A percentile compares a stretch with the other conserved stretches of the same genome.
phyloP scores from a whole-genome alignment of 352 stramenopile species.

The Phytophthora aleatoria region DNA sequence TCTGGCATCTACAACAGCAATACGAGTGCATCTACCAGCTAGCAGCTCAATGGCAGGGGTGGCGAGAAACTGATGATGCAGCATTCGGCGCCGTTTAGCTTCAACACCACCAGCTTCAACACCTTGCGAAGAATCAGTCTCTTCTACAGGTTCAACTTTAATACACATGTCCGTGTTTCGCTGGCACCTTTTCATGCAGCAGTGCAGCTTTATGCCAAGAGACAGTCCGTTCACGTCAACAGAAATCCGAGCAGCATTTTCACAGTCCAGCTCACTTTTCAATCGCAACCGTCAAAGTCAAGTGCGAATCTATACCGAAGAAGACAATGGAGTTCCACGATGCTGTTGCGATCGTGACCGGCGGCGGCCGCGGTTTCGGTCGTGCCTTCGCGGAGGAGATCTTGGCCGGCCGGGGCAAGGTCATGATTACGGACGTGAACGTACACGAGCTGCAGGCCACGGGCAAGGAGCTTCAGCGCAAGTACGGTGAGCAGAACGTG shows the following conservation, averaged over 20 bases:
- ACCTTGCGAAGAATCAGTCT: background rate
- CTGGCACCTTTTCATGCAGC: background rate
- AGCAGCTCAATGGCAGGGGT: background rate
- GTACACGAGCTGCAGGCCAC: conserved; percentile 58
- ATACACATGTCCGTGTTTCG: background rate
- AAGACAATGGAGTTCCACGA: conserved; percentile 64
- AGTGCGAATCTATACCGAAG: background rate
- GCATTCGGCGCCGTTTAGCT: conserved; percentile 13
- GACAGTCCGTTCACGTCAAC: conserved; percentile 31
- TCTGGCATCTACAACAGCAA: background rate
- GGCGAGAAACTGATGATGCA: conserved; percentile 27
- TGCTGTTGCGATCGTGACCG: conserved; percentile 72
- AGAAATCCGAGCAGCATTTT: conserved; percentile 9
- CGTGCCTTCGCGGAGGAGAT: conserved; percentile 67
- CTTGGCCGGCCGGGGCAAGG: conserved; percentile 52
- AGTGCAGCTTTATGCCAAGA: conserved; percentile 6
- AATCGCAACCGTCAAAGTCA: conserved; percentile 17
- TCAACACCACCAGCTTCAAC: conserved; percentile 25
- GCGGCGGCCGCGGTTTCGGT: conserved; percentile 68
- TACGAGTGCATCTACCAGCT: background rate
- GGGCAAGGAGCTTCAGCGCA: conserved; percentile 57
- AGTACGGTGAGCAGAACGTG: conserved; percentile 59
- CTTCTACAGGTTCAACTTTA: conserved; percentile 3
- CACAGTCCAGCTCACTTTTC: conserved; percentile 16
- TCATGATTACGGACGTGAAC: conserved; percentile 83